These are phyloP conservation scores for Chimonanthus praecox DNA, from an alignment of 164 flowering plant genomes.

Conservation along the genomic window DNA sequence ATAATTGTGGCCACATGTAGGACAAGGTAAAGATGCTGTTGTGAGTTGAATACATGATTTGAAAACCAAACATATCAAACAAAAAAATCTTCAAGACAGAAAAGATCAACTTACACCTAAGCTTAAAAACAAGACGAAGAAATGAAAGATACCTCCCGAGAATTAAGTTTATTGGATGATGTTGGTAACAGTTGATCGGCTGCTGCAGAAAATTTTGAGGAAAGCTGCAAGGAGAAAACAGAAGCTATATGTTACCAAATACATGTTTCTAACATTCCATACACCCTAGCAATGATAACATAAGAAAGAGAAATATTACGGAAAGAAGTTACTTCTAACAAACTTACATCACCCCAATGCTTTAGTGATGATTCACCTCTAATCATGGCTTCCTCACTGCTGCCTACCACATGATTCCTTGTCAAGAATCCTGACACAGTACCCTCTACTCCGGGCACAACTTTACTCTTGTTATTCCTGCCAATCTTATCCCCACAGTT, in stretches of 20 bases:
- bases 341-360: conserved; percentile 50
- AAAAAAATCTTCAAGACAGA: neutral
- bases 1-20: neutral
- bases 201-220: conserved; percentile 31
- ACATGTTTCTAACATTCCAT: neutral
- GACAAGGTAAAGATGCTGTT: neutral
- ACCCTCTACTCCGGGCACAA: conserved; percentile 20
- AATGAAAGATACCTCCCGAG: conserved; percentile 32
- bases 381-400: conserved; percentile 12
- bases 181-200: conserved; percentile 29
- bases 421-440: conserved; percentile 8
- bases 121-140: neutral
- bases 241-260: neutral
- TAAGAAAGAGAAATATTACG: neutral
- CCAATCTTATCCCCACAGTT: conserved; percentile 13
- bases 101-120: neutral
- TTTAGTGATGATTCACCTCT: conserved; percentile 13
- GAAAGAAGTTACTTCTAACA: neutral
- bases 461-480: conserved; percentile 26
- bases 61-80: neutral
- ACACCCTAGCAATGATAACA: neutral
- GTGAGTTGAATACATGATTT: neutral
- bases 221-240: conserved; percentile 40
- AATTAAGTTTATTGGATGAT: conserved; percentile 32
- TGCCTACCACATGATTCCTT: conserved; percentile 15